Conservation (phyloP, 1,284 basidiomycete species). For the Sanghuangporus weigelae region DNA sequence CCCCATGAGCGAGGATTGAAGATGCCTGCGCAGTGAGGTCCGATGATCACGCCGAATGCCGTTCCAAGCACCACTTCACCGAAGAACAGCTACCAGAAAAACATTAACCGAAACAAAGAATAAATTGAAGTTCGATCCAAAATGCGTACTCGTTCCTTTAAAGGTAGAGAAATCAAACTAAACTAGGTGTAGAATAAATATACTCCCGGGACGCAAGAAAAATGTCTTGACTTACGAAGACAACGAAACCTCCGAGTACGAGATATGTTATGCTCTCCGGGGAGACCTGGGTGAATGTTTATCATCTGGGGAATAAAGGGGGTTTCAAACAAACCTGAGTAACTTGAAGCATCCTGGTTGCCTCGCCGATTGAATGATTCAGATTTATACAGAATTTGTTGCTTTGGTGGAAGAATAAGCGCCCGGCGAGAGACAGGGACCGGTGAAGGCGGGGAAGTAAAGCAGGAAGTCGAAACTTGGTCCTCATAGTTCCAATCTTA, state of each 20-base stretch:
- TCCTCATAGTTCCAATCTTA: no score
- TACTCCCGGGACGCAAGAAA: not conserved
- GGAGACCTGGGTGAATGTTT: conserved; percentile 14
- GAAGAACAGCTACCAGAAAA: conserved; percentile 58
- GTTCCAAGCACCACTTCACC: conserved; percentile 94
- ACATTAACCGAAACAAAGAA: not conserved
- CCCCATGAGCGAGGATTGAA: conserved; percentile 84
- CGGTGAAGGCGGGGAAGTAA: no score
- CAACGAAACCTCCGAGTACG: conserved; percentile 72
- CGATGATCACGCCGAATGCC: conserved; percentile 66
- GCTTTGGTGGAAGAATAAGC: not conserved
- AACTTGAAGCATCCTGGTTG: not conserved
- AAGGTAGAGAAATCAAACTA: conserved; percentile 74
- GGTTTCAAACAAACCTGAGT: not conserved
- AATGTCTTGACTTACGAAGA: conserved; percentile 39
- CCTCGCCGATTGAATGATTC: not conserved
- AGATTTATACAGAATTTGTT: not conserved
- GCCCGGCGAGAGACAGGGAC: not conserved
- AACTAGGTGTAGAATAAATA: conserved; percentile 43
- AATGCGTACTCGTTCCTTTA: conserved; percentile 65
- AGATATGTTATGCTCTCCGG: conserved; percentile 45
- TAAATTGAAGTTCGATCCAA: not conserved
- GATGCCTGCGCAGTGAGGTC: conserved; percentile 69
- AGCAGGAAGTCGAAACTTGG: no score
- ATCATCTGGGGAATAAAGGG: not conserved